Percentiles rank a stretch among this genome's conserved stretches.
phyloP scores from a whole-genome alignment of 169 alveolate genomes.

The Plasmodium fragile region DNA sequence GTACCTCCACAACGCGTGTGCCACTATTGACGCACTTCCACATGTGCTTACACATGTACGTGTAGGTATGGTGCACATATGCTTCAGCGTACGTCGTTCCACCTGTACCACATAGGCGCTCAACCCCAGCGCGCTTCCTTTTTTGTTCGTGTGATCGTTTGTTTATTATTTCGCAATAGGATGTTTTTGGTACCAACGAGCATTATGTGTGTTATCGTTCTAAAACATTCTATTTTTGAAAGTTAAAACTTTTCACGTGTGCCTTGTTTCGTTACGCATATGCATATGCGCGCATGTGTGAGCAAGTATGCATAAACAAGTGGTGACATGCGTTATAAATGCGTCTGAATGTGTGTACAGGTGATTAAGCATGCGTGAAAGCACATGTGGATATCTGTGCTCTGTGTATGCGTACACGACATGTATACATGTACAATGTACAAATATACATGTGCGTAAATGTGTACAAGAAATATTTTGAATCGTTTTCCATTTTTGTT shows the following conservation, averaged over 20 bases:
- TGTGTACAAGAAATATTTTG: neutral
- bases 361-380: neutral
- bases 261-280: neutral
- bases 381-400: neutral
- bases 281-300: neutral
- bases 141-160: neutral
- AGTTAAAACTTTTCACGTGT: neutral
- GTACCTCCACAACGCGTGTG: neutral
- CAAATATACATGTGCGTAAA: neutral
- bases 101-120: neutral
- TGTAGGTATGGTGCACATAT: neutral
- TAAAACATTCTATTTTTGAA: neutral
- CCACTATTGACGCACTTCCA: neutral
- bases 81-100: neutral
- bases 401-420: neutral
- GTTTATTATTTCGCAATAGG: neutral
- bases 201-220: neutral
- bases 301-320: neutral
- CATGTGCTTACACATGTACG: neutral
- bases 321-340: neutral
- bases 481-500: neutral
- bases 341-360: neutral
- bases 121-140: neutral
- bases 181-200: neutral
- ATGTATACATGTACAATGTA: neutral